Conservation (phyloP, 331 rosid genomes). For the Acacia concinna region DNA sequence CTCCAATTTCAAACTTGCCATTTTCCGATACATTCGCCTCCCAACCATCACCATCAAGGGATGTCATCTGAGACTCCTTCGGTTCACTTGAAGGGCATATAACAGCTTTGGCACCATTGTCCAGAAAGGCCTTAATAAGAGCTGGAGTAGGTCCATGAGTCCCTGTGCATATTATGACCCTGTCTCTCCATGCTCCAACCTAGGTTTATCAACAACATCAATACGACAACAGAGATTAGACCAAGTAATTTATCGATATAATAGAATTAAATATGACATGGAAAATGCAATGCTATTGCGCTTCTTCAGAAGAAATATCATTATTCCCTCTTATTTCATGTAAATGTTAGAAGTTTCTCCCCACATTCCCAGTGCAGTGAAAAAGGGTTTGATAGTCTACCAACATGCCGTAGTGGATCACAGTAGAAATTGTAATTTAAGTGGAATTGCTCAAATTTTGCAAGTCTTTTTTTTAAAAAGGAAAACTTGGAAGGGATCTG, state of each 20-base stretch:
- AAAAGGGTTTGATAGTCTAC: not conserved
- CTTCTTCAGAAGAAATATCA: not conserved
- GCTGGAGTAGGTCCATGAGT: slow-evolving; percentile 72
- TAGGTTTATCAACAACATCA: slow-evolving; percentile 39
- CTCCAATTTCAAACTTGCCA: slow-evolving; percentile 89
- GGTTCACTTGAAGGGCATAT: slow-evolving; percentile 78
- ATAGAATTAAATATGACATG: not conserved
- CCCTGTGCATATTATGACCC: slow-evolving; percentile 88
- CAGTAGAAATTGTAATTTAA: too few relatives aligned
- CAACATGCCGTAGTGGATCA: not conserved
- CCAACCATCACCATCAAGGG: slow-evolving; percentile 47
- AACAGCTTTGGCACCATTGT: slow-evolving; percentile 90
- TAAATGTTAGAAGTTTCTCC: not conserved
- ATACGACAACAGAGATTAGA: slow-evolving; percentile 28
- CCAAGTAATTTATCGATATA: slow-evolving; percentile 16
- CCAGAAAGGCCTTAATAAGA: slow-evolving; percentile 78
- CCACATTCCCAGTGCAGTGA: not conserved
- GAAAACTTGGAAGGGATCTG: not conserved
- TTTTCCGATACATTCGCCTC: slow-evolving; percentile 66
- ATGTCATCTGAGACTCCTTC: slow-evolving; percentile 56
- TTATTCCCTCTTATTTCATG: not conserved
- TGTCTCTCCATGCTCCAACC: slow-evolving; percentile 99
- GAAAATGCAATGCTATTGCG: not conserved
- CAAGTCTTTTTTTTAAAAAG: not conserved
- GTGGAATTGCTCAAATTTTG: too few relatives aligned